Evolutionary conservation across 2,329 filamentous ascomycete species (phyloP), one percentile per base, ranked within the genome.

Genomic region (Lomentospora prolificans): DNA sequence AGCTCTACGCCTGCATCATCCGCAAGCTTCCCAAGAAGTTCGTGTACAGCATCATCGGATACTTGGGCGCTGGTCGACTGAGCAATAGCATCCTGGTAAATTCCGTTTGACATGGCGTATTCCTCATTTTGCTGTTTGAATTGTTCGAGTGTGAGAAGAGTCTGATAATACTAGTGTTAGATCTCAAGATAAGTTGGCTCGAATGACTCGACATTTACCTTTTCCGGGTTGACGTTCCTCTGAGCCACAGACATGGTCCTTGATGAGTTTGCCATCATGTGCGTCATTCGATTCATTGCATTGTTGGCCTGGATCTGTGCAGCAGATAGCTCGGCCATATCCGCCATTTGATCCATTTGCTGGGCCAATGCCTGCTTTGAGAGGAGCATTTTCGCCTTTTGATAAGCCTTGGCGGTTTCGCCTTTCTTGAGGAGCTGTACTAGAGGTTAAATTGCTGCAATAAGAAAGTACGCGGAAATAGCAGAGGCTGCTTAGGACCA

Each of bases 1-100:
- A 95, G 75, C 70, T 94, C 87, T 54, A 96, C 81, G 55, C 90
- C 90, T 8, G 88, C 89, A 69, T 95, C 90, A 68, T 95, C 90
- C 60, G 90, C 90, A 46, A 94, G 82, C 72, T 95, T 87, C 60
- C 82, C 86, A 71, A 95, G 86, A 59, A 95, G 73, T 61, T 89
- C 84, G 69, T 95, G 90, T 2, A 95, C 89, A 62, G 91, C 89
- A 62, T 95, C 90, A 67, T 95, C 71, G 74, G 88, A 72, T 73
- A 91, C 69, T 76, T 88, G 67, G 74, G 86, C 64, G 70, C 88
- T 68, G 1, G 90, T 95, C 36, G 86, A 87, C 58, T 87, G 85
- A 22, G 81, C 84, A 59, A 91, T 92, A 58, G 89, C 88, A 65
- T 91, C 90, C 70, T 92, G 89, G 71, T 94, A 94, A 71, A 91